Conservation (phyloP, 257 asterid genomes). For the Primulina tabacum region DNA sequence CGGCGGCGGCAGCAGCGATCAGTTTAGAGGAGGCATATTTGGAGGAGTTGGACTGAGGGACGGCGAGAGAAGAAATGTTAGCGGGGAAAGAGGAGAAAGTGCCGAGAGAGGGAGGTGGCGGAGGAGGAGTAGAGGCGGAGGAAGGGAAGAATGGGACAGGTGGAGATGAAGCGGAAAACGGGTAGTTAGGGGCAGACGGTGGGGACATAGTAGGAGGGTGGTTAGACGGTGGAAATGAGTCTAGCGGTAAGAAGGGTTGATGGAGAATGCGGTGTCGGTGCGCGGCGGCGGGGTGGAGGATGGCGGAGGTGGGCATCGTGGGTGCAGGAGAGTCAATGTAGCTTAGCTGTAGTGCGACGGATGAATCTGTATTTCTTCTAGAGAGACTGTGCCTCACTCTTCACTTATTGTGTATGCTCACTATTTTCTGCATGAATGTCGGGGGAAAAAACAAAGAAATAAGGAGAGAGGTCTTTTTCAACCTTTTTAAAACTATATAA, state of each 20-base stretch:
- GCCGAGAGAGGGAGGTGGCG: constrained; percentile 43
- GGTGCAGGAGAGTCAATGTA: not conserved
- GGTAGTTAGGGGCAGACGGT: constrained; percentile 35
- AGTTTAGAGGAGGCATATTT: constrained; percentile 51
- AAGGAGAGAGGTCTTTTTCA: no score
- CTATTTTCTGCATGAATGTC: not conserved
- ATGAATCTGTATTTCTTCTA: not conserved
- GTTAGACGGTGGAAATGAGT: constrained; percentile 31
- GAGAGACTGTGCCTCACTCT: constrained; percentile 14
- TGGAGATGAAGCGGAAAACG: constrained; percentile 29
- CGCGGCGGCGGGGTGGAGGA: constrained; percentile 21
- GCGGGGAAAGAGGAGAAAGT: constrained; percentile 61
- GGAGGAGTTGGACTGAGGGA: constrained; percentile 49
- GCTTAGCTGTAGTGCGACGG: not conserved
- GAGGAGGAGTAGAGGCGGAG: constrained; percentile 33
- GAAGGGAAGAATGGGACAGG: constrained; percentile 39
- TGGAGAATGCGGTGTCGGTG: constrained; percentile 43
- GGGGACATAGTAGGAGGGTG: constrained; percentile 21
- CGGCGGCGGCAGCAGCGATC: constrained; percentile 51
- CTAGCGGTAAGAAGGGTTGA: constrained; percentile 41
- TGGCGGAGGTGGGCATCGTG: constrained; percentile 13
- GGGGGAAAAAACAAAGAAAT: not conserved
- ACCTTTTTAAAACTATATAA: no score
- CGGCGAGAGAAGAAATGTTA: constrained; percentile 40
- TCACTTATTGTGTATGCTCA: not conserved